These are phyloP conservation scores for Vishniacozyma victoriae DNA, from an alignment of 768 basidiomycete species.

Conservation along the genomic window DNA sequence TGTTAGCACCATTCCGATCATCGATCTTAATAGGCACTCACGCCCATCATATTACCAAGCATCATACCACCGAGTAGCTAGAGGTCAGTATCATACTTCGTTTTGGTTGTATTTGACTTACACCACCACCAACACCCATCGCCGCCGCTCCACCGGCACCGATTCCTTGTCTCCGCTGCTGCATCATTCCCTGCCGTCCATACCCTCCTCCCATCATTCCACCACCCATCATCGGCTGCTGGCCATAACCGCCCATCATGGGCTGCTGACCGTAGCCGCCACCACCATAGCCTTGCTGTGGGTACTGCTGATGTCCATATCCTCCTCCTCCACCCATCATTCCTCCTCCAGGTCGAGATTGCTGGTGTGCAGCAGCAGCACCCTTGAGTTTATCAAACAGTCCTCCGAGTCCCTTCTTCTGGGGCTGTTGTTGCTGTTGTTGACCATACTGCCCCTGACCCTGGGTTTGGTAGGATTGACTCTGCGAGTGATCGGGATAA, in stretches of 20 bases:
- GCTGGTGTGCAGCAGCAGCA: too few relatives aligned
- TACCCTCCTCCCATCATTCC: constrained; percentile 13
- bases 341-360: too few relatives aligned
- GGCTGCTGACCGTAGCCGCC: not conserved
- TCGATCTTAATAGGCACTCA: constrained; percentile 10
- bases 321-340: too few relatives aligned
- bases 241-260: not conserved
- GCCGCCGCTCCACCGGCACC: constrained; percentile 32
- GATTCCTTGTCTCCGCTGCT: constrained; percentile 28
- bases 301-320: constrained; percentile 13
- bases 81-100: not conserved
- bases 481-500: constrained; percentile 5
- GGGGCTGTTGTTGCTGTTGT: constrained; percentile 8
- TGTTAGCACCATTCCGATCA: not conserved
- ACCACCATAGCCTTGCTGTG: constrained; percentile 16
- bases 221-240: constrained; percentile 9
- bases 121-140: constrained; percentile 2
- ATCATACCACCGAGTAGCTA: constrained; percentile 33
- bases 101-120: not conserved
- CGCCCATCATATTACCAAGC: constrained; percentile 37
- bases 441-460: constrained; percentile 3
- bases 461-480: not conserved
- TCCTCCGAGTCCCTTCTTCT: constrained; percentile 29
- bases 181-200: too few relatives aligned
- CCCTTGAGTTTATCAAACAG: constrained; percentile 30